phyloP scores from a whole-genome alignment of 73 alveolate genomes.

The Paramecium pentaurelia region DNA sequence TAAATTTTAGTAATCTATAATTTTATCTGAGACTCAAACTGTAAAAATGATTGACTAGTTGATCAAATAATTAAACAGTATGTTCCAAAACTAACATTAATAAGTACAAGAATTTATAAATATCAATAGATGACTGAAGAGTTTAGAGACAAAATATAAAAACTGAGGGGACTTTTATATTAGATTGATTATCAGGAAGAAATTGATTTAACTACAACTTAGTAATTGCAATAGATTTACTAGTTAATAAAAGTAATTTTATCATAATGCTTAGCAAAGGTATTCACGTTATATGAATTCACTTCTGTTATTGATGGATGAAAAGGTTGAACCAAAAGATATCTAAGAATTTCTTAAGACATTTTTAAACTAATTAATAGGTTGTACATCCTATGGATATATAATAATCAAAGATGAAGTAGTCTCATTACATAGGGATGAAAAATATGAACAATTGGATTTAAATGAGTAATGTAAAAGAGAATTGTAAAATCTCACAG shows the following conservation, averaged over 20 bases:
- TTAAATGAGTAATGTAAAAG: neutral
- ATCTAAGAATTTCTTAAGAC: neutral
- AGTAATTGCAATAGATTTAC: neutral
- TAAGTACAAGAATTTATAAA: neutral
- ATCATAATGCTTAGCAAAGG: neutral
- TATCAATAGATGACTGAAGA: neutral
- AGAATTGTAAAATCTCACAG: neutral
- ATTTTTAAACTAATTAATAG: neutral
- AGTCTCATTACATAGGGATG: neutral
- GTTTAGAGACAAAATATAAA: neutral
- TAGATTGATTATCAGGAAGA: neutral
- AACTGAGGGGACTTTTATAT: neutral
- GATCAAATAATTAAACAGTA: neutral
- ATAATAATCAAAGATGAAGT: neutral
- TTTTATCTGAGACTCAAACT: neutral
- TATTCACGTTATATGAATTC: conserved; percentile 32
- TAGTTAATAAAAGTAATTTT: neutral
- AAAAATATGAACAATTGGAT: neutral
- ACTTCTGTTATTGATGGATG: conserved; percentile 3
- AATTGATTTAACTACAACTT: neutral
- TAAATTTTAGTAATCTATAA: neutral
- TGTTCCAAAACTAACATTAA: neutral
- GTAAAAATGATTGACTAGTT: neutral
- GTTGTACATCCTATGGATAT: neutral
- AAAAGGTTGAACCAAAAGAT: neutral